Conservation (phyloP, 2,329 filamentous ascomycete species). For the Beauveria pseudobassiana region DNA sequence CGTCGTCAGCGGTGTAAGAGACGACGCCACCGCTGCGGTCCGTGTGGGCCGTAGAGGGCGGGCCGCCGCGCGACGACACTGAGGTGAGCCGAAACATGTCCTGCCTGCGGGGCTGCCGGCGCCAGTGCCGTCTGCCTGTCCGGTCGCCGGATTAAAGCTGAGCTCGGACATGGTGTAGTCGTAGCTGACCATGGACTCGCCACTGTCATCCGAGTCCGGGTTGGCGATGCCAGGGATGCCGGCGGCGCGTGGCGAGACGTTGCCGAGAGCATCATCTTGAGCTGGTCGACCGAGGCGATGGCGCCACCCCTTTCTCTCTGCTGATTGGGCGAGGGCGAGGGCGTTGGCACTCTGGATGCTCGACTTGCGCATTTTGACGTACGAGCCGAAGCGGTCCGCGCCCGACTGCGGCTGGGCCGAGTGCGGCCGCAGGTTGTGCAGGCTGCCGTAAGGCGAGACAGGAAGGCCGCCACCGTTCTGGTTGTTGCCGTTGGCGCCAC, state of each 20-base stretch:
- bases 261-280: constrained; percentile 54
- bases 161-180: constrained; percentile 61
- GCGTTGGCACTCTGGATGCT: constrained; percentile 42
- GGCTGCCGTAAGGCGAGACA: constrained; percentile 41
- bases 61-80: constrained; percentile 29
- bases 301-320: constrained; percentile 37
- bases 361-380: constrained; percentile 42
- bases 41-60: constrained; percentile 6
- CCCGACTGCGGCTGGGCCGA: constrained; percentile 34
- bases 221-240: constrained; percentile 28
- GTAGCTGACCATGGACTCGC: constrained; percentile 65
- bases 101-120: constrained; percentile 14
- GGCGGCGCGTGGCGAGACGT: constrained; percentile 32
- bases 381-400: constrained; percentile 24
- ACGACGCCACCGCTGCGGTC: neutral
- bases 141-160: constrained; percentile 44
- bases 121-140: constrained; percentile 19
- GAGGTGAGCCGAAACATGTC: constrained; percentile 26
- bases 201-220: constrained; percentile 47
- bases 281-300: constrained; percentile 55
- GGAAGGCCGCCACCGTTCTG: constrained; percentile 29
- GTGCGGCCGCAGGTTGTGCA: constrained; percentile 42
- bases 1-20: constrained; percentile 17
- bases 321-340: constrained; percentile 20
- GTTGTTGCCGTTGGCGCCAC: constrained; percentile 27